Evolutionary conservation across 768 basidiomycete species (phyloP).

Genomic region (Epithele typhae): DNA sequence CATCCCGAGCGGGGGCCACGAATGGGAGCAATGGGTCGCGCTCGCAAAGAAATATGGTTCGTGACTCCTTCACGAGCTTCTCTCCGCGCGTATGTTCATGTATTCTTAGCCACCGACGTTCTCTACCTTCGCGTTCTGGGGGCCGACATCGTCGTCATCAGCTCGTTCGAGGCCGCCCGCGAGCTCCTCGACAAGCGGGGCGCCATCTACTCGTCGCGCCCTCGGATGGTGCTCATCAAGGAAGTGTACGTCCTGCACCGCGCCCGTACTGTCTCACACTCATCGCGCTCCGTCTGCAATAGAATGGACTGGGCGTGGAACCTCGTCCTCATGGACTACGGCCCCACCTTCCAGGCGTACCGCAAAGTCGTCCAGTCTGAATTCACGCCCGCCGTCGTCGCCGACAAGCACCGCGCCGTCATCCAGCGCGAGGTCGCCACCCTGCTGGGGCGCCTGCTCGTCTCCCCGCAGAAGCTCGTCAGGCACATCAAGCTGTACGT

Average conservation of each 20-base stretch:
- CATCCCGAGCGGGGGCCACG: no score
- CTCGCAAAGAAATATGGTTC: no score
- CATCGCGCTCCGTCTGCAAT: no score
- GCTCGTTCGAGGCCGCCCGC: constrained; percentile 22
- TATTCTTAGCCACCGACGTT: constrained; percentile 19
- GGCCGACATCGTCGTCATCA: constrained; percentile 26
- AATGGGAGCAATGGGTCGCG: no score
- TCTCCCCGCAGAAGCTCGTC: neutral
- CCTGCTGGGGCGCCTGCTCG: neutral
- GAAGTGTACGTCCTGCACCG: constrained; percentile 27
- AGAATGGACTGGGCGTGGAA: no score
- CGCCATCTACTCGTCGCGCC: constrained; percentile 28
- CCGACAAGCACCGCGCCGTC: neutral
- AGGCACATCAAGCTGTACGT: constrained; percentile 3
- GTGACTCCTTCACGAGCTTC: no score
- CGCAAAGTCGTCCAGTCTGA: constrained; percentile 2
- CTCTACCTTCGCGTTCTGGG: constrained; percentile 27
- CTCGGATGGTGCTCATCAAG: constrained; percentile 32
- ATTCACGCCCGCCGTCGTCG: neutral
- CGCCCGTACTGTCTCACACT: no score
- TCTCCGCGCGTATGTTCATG: no score
- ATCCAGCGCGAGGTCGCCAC: constrained; percentile 3
- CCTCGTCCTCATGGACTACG: no score
- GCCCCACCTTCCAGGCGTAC: neutral
- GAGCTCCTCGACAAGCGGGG: constrained; percentile 28